Evolutionary conservation across 2,329 filamentous ascomycete species (phyloP).

Genomic region (Monosporascus cannonballus): DNA sequence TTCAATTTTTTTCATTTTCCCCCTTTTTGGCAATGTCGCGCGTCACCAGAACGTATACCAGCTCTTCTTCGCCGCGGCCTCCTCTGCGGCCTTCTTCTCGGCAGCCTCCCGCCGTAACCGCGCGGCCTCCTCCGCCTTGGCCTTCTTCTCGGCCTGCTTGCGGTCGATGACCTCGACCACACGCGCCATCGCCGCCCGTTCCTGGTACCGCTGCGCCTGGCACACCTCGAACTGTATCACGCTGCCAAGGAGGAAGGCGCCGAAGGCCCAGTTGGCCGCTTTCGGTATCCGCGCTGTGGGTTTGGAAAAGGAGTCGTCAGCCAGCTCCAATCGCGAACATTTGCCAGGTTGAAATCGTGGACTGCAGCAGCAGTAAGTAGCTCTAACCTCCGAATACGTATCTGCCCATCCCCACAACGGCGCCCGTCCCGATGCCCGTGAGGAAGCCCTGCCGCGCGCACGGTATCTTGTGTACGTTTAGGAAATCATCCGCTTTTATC

Average conservation of each 20-base stretch:
- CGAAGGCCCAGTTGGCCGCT: conserved; percentile 81
- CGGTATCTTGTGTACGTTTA: conserved; percentile 68
- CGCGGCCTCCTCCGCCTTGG: conserved; percentile 33
- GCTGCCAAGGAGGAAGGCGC: conserved; percentile 64
- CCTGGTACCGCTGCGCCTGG: conserved; percentile 64
- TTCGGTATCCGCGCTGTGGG: conserved; percentile 51
- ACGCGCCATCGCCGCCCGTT: conserved; percentile 77
- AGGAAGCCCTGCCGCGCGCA: conserved; percentile 80
- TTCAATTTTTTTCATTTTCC: background rate
- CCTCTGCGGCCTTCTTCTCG: conserved; percentile 31
- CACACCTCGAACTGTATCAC: conserved; percentile 78
- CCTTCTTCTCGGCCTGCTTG: conserved; percentile 59
- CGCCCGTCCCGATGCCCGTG: conserved; percentile 75
- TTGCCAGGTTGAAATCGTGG: background rate
- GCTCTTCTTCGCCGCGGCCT: conserved; percentile 27
- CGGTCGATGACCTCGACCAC: conserved; percentile 76
- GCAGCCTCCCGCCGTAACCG: conserved; percentile 36
- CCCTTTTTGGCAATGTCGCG: background rate
- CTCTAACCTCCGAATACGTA: conserved; percentile 68
- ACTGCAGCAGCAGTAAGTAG: background rate
- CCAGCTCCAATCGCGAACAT: background rate
- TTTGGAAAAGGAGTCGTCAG: conserved; percentile 1
- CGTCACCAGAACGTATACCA: conserved; percentile 55
- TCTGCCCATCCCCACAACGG: conserved; percentile 66
- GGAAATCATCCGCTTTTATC: conserved; percentile 63